phyloP scores from a whole-genome alignment of 2,329 filamentous ascomycete species.

The Talaromyces sp. region DNA sequence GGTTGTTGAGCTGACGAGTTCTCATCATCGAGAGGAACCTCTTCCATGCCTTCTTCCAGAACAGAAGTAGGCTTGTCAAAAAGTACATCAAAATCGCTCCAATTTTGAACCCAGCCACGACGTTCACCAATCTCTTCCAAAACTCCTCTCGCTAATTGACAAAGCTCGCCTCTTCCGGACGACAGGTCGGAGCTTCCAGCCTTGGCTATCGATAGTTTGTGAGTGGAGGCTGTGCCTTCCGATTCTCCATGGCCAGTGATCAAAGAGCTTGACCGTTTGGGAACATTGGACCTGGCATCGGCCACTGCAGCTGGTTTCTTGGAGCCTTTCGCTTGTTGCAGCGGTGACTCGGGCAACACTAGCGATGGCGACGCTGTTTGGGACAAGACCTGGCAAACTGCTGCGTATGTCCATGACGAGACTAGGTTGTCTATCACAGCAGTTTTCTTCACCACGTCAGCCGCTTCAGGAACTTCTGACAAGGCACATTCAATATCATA shows the following conservation, averaged over 20 bases:
- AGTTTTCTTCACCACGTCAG: constrained; percentile 26
- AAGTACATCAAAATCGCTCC: constrained; percentile 53
- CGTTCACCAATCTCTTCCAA: constrained; percentile 68
- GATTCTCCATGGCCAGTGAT: constrained; percentile 5
- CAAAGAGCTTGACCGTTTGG: constrained; percentile 36
- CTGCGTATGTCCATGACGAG: constrained; percentile 43
- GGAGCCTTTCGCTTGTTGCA: constrained; percentile 23
- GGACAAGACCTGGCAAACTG: constrained; percentile 38
- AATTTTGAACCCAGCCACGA: constrained; percentile 71
- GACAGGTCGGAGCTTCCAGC: constrained; percentile 75
- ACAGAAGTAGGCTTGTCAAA: constrained; percentile 24
- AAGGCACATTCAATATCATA: constrained; percentile 67
- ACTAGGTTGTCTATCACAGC: constrained; percentile 41
- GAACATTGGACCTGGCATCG: constrained; percentile 25
- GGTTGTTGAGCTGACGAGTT: neutral
- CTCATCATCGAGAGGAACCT: constrained; percentile 30
- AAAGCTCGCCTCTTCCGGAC: constrained; percentile 74
- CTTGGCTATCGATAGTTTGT: constrained; percentile 23
- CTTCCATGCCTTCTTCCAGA: constrained; percentile 24
- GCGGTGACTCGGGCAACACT: constrained; percentile 30
- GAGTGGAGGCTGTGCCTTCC: constrained; percentile 32
- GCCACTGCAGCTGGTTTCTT: constrained; percentile 17
- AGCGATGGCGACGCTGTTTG: constrained; percentile 34
- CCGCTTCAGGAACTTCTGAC: constrained; percentile 33
- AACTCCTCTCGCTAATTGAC: constrained; percentile 71